Percentiles rank a stretch among this genome's conserved stretches.
phyloP scores from a whole-genome alignment of 108 stramenopile species.

The Cyclotella baltica region DNA sequence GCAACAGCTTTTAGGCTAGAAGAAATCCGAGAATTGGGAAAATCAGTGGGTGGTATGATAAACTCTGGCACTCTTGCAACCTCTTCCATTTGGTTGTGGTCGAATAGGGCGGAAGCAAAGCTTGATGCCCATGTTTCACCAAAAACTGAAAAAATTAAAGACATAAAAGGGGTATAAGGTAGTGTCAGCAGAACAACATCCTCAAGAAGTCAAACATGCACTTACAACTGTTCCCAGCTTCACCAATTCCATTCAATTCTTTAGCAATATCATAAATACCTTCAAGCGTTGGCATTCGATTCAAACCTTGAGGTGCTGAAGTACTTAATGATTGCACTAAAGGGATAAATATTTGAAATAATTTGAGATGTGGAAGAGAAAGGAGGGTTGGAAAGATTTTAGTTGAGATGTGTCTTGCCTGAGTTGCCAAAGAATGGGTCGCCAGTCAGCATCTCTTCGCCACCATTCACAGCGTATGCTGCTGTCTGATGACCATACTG shows the following conservation, averaged over 20 bases:
- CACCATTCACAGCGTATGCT: constrained; percentile 25
- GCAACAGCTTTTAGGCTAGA: constrained; percentile 22
- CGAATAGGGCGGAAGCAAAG: constrained; percentile 31
- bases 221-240: constrained; percentile 25
- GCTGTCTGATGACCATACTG: constrained; percentile 30
- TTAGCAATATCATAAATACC: constrained; percentile 34
- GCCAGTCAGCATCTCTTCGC: constrained; percentile 31
- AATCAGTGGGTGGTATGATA: constrained; percentile 8
- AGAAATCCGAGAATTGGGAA: neutral
- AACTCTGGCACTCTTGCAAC: constrained; percentile 29
- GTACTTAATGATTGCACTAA: constrained; percentile 8
- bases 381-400: neutral
- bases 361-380: constrained; percentile 2
- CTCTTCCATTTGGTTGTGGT: constrained; percentile 17
- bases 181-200: neutral
- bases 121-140: constrained; percentile 26
- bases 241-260: constrained; percentile 35
- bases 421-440: constrained; percentile 14
- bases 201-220: neutral
- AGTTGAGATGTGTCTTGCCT: neutral
- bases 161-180: neutral
- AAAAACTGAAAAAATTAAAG: neutral
- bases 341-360: neutral
- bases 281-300: constrained; percentile 22
- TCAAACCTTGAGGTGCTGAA: constrained; percentile 10